Evolutionary conservation across 371 early-diverging fungal species (phyloP), one percentile per base, ranked within the genome.

Genomic region (Syncephalis fuscata): DNA sequence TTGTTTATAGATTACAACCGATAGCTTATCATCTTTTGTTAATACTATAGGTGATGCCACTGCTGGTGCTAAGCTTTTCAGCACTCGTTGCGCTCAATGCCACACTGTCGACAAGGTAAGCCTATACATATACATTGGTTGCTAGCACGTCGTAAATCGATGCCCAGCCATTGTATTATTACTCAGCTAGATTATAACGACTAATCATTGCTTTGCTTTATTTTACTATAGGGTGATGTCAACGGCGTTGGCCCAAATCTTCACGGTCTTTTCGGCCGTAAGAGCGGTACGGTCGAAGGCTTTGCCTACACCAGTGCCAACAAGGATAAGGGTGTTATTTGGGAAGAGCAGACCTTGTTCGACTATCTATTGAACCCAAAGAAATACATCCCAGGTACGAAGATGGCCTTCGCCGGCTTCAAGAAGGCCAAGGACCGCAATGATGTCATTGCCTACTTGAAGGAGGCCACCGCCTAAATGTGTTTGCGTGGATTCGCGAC

Each of bases 401-500:
- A 91, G 86, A 93, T 96, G 94, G 90, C 91, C 52, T 93, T 93
- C 62, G 90, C 92, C 60, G 96, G 96, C 43, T 89, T 95, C 79
- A 95, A 95, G 85, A 95, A 95, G 80, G 52, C 59, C 48, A 78
- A 80, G 73, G 83, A 84, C 50, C 76, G 85, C 57, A 73, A 75
- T 59, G 90, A 92, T 66, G 78, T 89, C 49, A 82, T 91, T 60
- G 82, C 92, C 51, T 89, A 89, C 77, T 73, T 94, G 62, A 88
- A 90, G 80, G 77, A 57, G 46, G 54, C 60, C 47, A 51, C 56
- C 17, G 17, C n/a, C 2, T 54, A 41, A n/a, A 41, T 5, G 32
- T 32, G 32, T 4, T 32, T 32, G 32, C 32, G 11, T n/a, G n/a
- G n/a, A n/a, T n/a, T n/a, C n/a, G n/a, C n/a, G n/a, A n/a, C n/a